Percentiles rank a stretch among this genome's conserved stretches.
phyloP scores from a whole-genome alignment of 2,329 filamentous ascomycete genomes.

The Fusarium acutatum region DNA sequence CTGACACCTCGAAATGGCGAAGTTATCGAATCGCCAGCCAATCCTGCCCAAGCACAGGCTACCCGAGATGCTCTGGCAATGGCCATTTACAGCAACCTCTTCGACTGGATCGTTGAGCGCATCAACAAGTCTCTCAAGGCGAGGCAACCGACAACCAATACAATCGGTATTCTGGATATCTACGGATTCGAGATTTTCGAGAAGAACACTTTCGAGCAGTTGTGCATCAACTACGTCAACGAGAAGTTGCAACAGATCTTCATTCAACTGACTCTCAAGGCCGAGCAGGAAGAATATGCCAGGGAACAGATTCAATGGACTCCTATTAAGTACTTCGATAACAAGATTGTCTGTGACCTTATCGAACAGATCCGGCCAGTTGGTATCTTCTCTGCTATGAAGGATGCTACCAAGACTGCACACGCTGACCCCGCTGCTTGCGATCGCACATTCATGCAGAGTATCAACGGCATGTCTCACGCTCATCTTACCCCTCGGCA shows the following conservation, averaged over 20 bases:
- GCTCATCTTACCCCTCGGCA: conserved; percentile 91
- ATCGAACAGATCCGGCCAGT: conserved; percentile 92
- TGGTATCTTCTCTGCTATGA: conserved; percentile 93
- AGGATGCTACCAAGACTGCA: conserved; percentile 98
- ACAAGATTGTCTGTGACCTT: conserved; percentile 97
- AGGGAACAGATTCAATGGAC: conserved; percentile 98
- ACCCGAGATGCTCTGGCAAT: conserved; percentile 93
- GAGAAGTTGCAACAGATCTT: conserved; percentile 99
- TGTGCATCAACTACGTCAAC: conserved; percentile 99
- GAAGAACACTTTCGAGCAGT: conserved; percentile 97
- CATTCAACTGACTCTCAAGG: conserved; percentile 94
- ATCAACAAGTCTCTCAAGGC: conserved; percentile 90
- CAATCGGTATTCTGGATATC: conserved; percentile 97
- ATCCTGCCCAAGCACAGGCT: conserved; percentile 83
- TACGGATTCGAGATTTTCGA: conserved; percentile 99
- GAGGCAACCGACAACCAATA: conserved; percentile 77
- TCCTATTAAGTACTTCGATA: conserved; percentile 99
- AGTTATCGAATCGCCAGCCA: conserved; percentile 79
- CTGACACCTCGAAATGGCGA: conserved; percentile 74
- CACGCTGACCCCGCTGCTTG: conserved; percentile 94
- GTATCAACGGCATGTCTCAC: conserved; percentile 89
- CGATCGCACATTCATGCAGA: conserved; percentile 94
- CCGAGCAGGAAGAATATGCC: conserved; percentile 97
- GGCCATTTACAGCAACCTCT: conserved; percentile 96
- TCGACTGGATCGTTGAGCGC: conserved; percentile 96